These are phyloP conservation scores for Aspergillus terreus DNA, from an alignment of 2,329 filamentous ascomycete species.

Conservation along the genomic window DNA sequence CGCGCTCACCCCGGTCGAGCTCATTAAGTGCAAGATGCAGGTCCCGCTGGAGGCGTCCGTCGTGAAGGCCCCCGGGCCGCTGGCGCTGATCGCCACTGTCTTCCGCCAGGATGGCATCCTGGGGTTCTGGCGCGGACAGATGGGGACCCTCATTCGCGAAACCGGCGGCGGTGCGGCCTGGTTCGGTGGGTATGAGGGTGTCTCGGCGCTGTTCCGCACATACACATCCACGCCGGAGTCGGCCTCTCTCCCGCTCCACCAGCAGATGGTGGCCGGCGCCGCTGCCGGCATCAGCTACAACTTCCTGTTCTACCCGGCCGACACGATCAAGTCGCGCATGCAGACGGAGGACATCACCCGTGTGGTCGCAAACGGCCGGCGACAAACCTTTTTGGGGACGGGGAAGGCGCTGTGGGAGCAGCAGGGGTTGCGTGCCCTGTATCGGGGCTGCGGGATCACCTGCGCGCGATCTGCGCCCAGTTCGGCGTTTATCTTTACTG, in stretches of 20 bases:
- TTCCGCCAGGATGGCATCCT: slow-evolving; percentile 76
- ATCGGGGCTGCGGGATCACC: slow-evolving; percentile 93
- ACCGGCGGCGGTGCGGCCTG: slow-evolving; percentile 90
- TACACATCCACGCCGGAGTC: slow-evolving; percentile 23
- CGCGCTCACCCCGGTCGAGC: slow-evolving; percentile 88
- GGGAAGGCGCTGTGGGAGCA: slow-evolving; percentile 72
- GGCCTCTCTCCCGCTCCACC: slow-evolving; percentile 69
- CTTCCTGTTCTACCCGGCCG: slow-evolving; percentile 93
- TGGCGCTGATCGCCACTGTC: slow-evolving; percentile 71
- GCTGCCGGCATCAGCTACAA: slow-evolving; percentile 92
- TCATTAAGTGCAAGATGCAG: slow-evolving; percentile 98
- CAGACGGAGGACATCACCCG: slow-evolving; percentile 70
- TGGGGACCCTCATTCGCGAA: slow-evolving; percentile 90
- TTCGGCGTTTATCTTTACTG: slow-evolving; percentile 96
- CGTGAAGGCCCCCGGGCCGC: slow-evolving; percentile 55
- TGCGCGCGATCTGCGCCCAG: slow-evolving; percentile 83
- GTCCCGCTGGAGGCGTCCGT: slow-evolving; percentile 53
- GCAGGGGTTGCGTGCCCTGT: slow-evolving; percentile 78
- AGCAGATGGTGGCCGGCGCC: slow-evolving; percentile 84
- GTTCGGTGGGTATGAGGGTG: slow-evolving; percentile 88
- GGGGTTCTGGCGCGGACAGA: slow-evolving; percentile 93
- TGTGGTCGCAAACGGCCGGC: slow-evolving; percentile 42
- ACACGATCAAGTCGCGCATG: slow-evolving; percentile 96
- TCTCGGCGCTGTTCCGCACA: slow-evolving; percentile 66
- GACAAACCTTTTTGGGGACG: slow-evolving; percentile 69